Evolutionary conservation across 2,329 filamentous ascomycete genomes (phyloP), one percentile per base, ranked within the genome.

Genomic region (Alternaria solani): DNA sequence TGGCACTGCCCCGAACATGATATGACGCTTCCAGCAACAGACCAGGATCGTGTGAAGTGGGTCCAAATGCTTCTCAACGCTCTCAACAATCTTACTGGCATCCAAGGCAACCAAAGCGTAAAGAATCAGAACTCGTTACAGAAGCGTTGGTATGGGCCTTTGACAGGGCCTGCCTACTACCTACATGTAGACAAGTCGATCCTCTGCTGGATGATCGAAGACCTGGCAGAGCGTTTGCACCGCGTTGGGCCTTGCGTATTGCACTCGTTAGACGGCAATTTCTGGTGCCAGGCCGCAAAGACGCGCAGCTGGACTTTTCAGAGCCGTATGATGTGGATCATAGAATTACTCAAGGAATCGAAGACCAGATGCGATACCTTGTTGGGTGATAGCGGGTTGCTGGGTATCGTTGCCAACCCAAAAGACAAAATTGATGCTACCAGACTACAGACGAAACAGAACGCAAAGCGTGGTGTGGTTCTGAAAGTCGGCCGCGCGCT

Each of bases 321-420:
- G 4, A 16, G 58, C 23, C 46, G 57, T 1, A 38, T 58, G 16
- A 18, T 23, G 4, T 30, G 26, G n/a, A 58, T 58, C 26, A 36
- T 42, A 11, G 18, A 55, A 23, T 12, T 58, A 23, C 34, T 63
- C 46, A 18, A 28, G 8, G n/a, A 12, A 1, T 61, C 49, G 7
- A 58, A 63, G 30, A 51, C 28, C 4, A 48, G 47, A 18, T 63
- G 61, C 30, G 44, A 61, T 14, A 36, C 28, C 34, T 18, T 61
- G n/a, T 9, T 61, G 20, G 57, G 43, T 11, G 54, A 42, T 3
- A 14, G 12, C 11, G 25, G 57, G n/a, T 7, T 57, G 44, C 51
- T 55, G 12, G 12, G 23, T 7, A 18, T 63, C 12, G 57, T 63
- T 11, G 57, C 16, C 8, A 30, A 32, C 11, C 26, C 59, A n/a